Evolutionary conservation across 164 flowering plant genomes (phyloP), one percentile per base, ranked within the genome.

Genomic region (Warburgia ugandensis): DNA sequence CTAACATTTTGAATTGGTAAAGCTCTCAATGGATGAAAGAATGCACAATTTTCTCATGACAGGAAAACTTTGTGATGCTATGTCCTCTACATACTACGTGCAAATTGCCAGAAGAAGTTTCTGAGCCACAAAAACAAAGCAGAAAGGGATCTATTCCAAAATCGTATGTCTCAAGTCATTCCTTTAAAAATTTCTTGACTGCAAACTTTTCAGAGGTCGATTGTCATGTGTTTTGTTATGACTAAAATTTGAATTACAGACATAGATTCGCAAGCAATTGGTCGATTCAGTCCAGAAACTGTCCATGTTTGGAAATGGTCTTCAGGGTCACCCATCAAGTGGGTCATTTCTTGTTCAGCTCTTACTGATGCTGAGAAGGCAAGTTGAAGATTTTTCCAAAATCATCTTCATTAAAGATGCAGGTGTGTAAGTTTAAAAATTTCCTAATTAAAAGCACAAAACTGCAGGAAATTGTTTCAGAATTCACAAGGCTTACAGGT

Each of bases 1-100:
- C 26, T 10, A n/a, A 50, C 2, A 17, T 59, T 29, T n/a, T 17
- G 22, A 43, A 16, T 9, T 43, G 7, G 1, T 2, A 11, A 43
- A 17, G 19, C 44, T 40, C 5, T 1, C 29, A 12, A 2, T 1
- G 28, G 48, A 23, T 26, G 31, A 31, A 32, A 23, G 25, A n/a
- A 19, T 11, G 17, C 21, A 11, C 4, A 14, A 17, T 26, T 7
- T 31, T 60, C 45, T 49, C 54, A 28, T 37, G 23, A 58, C 80
- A 94, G 99, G 92, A 79, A 16, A 86, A 86, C 59, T 94, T 82
- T 82, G 97, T 94, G 40, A 79, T 89, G 74, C 60, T 94, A 36
- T 94, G 99, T 65, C 97, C 99, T 43, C 69, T 79, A 41, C 96
- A 94, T 72, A 54, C 76, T 16, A 73, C 78, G 22, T 63, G 63